Evolutionary conservation across 202 grass and related monocot species (phyloP), one percentile per base, ranked within the genome.

Genomic region (Zizania palustris): DNA sequence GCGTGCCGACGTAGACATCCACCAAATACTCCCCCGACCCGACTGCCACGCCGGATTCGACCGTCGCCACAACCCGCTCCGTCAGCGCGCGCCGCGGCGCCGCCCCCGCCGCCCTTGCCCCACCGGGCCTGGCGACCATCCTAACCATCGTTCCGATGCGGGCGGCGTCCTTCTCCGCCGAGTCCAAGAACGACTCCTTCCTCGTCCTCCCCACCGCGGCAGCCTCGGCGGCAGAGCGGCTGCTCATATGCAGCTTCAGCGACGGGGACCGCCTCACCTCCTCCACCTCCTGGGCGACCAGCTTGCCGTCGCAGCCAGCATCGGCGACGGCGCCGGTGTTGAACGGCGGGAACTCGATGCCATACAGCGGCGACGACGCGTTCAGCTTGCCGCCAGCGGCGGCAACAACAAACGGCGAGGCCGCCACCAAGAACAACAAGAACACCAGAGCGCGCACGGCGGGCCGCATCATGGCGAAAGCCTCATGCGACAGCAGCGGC

Each of bases 1-100:
- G 96, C 9, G 91, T 99, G 69, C 96, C 96, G 5, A 98, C 73
- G 87, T 89, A 98, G 4, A 89, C 83, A 13, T 98, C 96, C 60
- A 98, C 88, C 1, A 98, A 71, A 73, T 98, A 95, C 91, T 98
- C 96, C 4, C 91, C 96, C 0, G 91, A 95, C 7, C 92, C 96
- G 3, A 98, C 71, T 1, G 89, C 59, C 48, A 92, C 89, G 9
- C 96, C 96, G 5, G 96, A 98, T 88, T 88, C 87, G 39, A 98
- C 83, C 44, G 83, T 87, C 16, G 87, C 89, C 75, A 98, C 87
- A 63, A 98, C 19, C 49, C 80, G 80, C 69, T 85, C 89, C 39
- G 72, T 71, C 38, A 92, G 71, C 41, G 86, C 80, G 7, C 87
- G 82, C 18, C 76, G 65, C 2, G 80, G 73, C 45, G 48, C 38